A percentile compares a stretch with the other conserved stretches of the same genome.
Conservation (phyloP, 768 basidiomycete genomes). For the Kockovaella imperatae region DNA sequence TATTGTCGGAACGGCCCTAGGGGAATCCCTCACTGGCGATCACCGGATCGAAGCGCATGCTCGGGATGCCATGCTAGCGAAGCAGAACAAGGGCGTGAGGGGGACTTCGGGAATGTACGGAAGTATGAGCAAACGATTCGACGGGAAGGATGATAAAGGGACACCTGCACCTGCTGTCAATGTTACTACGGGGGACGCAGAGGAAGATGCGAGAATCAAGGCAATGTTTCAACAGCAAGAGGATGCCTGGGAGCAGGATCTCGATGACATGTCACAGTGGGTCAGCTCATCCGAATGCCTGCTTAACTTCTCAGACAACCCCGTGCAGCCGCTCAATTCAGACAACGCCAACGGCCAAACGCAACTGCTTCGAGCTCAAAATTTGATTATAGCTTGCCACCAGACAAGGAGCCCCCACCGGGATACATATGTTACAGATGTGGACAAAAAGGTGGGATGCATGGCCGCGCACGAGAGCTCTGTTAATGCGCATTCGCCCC, state of each 20-base stretch:
- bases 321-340: conserved; percentile 2
- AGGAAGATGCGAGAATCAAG: conserved; percentile 92
- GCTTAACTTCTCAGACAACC: not conserved
- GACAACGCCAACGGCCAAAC: not conserved
- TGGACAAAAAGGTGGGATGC: conserved; percentile 82
- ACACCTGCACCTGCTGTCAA: conserved; percentile 12
- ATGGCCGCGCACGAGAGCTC: not conserved
- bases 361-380: conserved; percentile 13
- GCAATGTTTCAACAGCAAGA: conserved; percentile 95
- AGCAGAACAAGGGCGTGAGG: conserved; percentile 24
- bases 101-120: conserved; percentile 26
- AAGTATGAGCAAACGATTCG: conserved; percentile 77
- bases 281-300: conserved; percentile 45
- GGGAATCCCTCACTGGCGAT: conserved; percentile 54
- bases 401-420: conserved; percentile 55
- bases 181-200: conserved; percentile 50
- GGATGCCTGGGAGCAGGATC: conserved; percentile 95
- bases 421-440: conserved; percentile 99
- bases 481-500: not conserved
- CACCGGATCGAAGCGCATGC: conserved; percentile 37
- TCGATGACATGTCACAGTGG: conserved; percentile 99
- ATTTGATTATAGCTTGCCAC: conserved; percentile 55
- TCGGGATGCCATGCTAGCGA: conserved; percentile 33
- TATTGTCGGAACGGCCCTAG: conserved; percentile 40
- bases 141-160: conserved; percentile 62